Conservation (phyloP, 768 basidiomycete genomes). For the Neoboletus subvelutipes region DNA sequence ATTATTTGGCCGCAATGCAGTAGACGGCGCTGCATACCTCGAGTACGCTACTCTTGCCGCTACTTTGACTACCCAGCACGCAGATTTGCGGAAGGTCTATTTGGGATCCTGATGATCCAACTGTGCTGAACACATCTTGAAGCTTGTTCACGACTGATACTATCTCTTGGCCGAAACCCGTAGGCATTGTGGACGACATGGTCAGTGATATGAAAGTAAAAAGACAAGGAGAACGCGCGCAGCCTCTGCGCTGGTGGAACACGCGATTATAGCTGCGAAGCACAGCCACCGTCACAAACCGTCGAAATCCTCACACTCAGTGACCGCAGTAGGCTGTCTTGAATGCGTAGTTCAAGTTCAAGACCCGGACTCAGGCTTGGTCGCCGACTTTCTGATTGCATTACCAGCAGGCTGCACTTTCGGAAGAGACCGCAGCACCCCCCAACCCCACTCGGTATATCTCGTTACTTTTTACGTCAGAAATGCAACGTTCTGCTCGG, state of each 20-base stretch:
- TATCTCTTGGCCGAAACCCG: conserved; percentile 77
- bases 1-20: background rate
- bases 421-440: background rate
- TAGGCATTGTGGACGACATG: conserved; percentile 38
- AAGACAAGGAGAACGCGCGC: conserved; percentile 13
- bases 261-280: conserved; percentile 20
- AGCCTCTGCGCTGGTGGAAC: conserved; percentile 14
- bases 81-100: conserved; percentile 94
- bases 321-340: too few relatives aligned
- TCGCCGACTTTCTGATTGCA: background rate
- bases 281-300: conserved; percentile 29
- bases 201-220: conserved; percentile 15
- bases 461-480: conserved; percentile 10
- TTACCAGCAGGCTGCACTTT: background rate
- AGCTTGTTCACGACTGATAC: conserved; percentile 84
- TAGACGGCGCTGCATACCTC: conserved; percentile 53
- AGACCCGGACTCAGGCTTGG: background rate
- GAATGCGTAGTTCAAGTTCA: background rate
- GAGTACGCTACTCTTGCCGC: conserved; percentile 90
- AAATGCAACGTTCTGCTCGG: background rate
- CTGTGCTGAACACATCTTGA: conserved; percentile 85
- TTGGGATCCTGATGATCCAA: conserved; percentile 71
- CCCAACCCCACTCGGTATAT: background rate
- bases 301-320: background rate
- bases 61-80: conserved; percentile 88